Evolutionary conservation across 805 yeast genomes (phyloP).

Genomic region (Kodamaea nitidulidarum): DNA sequence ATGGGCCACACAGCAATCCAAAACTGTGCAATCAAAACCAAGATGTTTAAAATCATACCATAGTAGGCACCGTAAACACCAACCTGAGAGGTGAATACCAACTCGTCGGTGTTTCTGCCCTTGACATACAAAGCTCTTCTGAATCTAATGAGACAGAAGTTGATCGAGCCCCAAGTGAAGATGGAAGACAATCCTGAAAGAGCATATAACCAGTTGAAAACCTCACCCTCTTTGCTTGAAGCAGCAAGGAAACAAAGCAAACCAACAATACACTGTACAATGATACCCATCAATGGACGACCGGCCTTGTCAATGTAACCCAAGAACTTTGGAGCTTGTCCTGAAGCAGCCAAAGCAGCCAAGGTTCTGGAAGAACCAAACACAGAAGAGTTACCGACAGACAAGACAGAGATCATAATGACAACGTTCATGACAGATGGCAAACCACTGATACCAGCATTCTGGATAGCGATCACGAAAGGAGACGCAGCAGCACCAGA

Average conservation of each 20-base stretch:
- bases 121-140: conserved; percentile 56
- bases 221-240: conserved; percentile 49
- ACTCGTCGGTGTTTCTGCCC: conserved; percentile 34
- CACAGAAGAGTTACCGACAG: conserved; percentile 72
- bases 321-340: conserved; percentile 56
- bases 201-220: conserved; percentile 75
- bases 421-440: conserved; percentile 72
- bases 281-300: conserved; percentile 69
- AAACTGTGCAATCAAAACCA: conserved; percentile 40
- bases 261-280: conserved; percentile 50
- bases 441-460: conserved; percentile 62
- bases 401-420: conserved; percentile 61
- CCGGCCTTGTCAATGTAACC: conserved; percentile 74
- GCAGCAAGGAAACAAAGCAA: conserved; percentile 62
- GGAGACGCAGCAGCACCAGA: conserved; percentile 65
- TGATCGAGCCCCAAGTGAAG: conserved; percentile 76
- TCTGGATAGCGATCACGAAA: conserved; percentile 64
- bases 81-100: conserved; percentile 34
- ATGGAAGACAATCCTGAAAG: conserved; percentile 73
- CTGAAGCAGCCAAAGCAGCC: conserved; percentile 63
- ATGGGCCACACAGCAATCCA: conserved; percentile 41
- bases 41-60: conserved; percentile 28
- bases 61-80: conserved; percentile 35
- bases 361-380: conserved; percentile 68
- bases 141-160: conserved; percentile 62